Conservation (phyloP, 1,139 yeast species). For the Pneumocystis jirovecii region DNA sequence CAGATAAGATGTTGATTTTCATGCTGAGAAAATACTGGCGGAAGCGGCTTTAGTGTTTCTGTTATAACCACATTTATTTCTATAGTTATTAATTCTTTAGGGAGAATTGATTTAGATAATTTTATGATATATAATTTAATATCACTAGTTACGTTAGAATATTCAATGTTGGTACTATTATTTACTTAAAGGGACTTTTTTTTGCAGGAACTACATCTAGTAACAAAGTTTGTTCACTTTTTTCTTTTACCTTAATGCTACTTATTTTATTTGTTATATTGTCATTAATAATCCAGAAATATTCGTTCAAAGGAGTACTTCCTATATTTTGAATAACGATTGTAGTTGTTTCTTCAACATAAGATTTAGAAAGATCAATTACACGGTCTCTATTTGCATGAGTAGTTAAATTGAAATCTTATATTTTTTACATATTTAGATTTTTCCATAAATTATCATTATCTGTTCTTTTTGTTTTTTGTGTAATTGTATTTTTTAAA, state of each 20-base stretch:
- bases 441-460: background rate
- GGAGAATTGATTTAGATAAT: constrained; percentile 55
- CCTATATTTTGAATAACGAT: constrained; percentile 49
- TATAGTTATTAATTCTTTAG: constrained; percentile 32
- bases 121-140: constrained; percentile 29
- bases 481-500: background rate
- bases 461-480: background rate
- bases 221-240: background rate
- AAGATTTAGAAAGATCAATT: constrained; percentile 53
- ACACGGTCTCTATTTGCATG: constrained; percentile 20
- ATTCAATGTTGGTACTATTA: background rate
- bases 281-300: constrained; percentile 34
- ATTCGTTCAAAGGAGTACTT: constrained; percentile 37
- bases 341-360: constrained; percentile 46
- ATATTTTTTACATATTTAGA: background rate
- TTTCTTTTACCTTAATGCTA: constrained; percentile 26
- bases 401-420: constrained; percentile 9
- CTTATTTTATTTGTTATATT: constrained; percentile 36
- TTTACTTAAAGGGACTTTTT: constrained; percentile 4
- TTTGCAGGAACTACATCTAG: constrained; percentile 9
- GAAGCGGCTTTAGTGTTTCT: constrained; percentile 42
- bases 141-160: background rate
- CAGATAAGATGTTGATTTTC: constrained; percentile 48
- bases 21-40: constrained; percentile 44
- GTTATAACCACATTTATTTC: constrained; percentile 41